Conservation (phyloP, 2,329 filamentous ascomycete species). For the Sarocladium strictum region DNA sequence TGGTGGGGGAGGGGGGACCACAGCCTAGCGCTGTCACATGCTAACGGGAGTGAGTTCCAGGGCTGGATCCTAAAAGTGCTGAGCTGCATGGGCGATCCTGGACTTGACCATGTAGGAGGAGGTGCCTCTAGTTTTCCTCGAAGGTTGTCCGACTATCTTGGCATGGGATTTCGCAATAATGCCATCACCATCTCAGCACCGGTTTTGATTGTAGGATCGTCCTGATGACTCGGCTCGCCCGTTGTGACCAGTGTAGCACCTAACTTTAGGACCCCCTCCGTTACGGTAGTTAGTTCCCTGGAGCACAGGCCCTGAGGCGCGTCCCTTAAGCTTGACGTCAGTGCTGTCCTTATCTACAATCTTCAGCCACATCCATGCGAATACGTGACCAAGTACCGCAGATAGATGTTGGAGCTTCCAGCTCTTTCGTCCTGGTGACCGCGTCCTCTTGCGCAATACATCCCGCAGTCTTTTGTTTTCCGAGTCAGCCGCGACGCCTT, state of each 20-base stretch:
- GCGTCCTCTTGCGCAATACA: background rate
- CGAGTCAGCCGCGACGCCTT: background rate
- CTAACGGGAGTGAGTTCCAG: background rate
- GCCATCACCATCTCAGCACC: background rate
- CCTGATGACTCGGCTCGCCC: background rate
- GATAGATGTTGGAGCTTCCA: background rate
- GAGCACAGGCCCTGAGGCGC: background rate
- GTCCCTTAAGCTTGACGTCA: background rate
- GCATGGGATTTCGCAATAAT: background rate
- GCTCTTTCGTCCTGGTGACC: background rate
- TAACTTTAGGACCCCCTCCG: background rate
- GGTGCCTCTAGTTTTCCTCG: no score
- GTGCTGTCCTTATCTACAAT: background rate
- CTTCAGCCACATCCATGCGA: background rate
- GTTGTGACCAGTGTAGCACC: background rate
- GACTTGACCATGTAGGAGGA: no score
- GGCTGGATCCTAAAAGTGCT: no score
- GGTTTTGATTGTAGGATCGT: background rate
- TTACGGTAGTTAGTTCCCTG: background rate
- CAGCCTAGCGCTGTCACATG: background rate
- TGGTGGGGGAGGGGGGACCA: no score
- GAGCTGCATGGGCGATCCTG: no score
- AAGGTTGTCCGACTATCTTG: background rate
- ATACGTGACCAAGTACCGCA: background rate
- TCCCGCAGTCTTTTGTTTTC: background rate